Conservation (phyloP, 768 basidiomycete genomes). For the Tubosaeta sp. region DNA sequence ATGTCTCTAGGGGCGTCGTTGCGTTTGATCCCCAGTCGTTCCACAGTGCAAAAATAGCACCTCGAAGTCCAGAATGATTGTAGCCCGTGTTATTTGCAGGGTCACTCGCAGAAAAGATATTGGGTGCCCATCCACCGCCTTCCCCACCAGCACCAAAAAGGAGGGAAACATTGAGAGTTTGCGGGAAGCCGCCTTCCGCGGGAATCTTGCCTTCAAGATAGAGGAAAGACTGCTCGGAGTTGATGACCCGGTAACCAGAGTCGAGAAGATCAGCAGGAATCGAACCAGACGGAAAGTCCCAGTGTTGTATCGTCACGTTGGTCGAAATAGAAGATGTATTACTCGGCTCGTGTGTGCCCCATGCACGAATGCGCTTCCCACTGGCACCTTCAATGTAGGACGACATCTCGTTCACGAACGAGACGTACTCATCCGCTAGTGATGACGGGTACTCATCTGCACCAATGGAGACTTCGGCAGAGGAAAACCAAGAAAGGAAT, state of each 20-base stretch:
- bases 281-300: slow-evolving; percentile 33
- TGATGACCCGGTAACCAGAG: slow-evolving; percentile 35
- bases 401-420: slow-evolving; percentile 42
- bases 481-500: slow-evolving; percentile 36
- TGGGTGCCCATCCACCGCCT: slow-evolving; percentile 35
- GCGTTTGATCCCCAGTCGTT: slow-evolving; percentile 46
- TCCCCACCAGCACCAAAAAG: slow-evolving; percentile 26
- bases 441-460: slow-evolving; percentile 39
- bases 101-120: slow-evolving; percentile 30
- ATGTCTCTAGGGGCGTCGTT: slow-evolving; percentile 40
- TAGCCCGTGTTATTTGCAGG: slow-evolving; percentile 30
- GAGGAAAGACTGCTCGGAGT: slow-evolving; percentile 34
- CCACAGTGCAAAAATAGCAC: slow-evolving; percentile 37
- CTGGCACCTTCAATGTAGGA: slow-evolving; percentile 29
- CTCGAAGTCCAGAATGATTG: slow-evolving; percentile 27
- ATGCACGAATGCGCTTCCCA: slow-evolving; percentile 38
- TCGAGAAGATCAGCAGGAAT: slow-evolving; percentile 32
- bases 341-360: slow-evolving; percentile 41
- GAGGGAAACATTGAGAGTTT: slow-evolving; percentile 27
- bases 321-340: slow-evolving; percentile 33
- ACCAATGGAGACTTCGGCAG: slow-evolving; percentile 42
- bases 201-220: slow-evolving; percentile 37
- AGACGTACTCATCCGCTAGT: slow-evolving; percentile 39
- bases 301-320: slow-evolving; percentile 43
- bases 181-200: slow-evolving; percentile 30